phyloP scores from a whole-genome alignment of 208 protist genomes.

The Trypanosoma grayi region DNA sequence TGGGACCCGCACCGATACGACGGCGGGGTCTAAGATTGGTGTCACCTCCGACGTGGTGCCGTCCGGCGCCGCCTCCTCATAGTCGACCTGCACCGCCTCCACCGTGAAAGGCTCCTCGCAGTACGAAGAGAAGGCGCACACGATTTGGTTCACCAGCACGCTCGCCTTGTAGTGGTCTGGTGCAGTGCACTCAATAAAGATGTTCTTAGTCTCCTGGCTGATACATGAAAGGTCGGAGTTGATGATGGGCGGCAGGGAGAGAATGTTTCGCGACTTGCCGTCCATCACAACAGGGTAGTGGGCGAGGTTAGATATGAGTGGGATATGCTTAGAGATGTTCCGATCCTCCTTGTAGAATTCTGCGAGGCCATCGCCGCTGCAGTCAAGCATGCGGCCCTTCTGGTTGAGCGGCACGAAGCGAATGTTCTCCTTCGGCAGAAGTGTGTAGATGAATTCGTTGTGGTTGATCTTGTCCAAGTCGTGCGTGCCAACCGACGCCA shows the following conservation, averaged over 20 bases:
- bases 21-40: conserved; percentile 56
- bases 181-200: conserved; percentile 99
- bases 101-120: conserved; percentile 90
- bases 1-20: conserved; percentile 46
- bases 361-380: conserved; percentile 78
- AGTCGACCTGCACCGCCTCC: conserved; percentile 83
- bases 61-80: conserved; percentile 64
- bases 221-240: conserved; percentile 99
- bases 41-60: conserved; percentile 60
- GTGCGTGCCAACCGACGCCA: conserved; percentile 99
- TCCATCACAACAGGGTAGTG: conserved; percentile 89
- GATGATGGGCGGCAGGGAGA: conserved; percentile 99
- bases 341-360: conserved; percentile 88
- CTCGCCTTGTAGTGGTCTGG: conserved; percentile 96
- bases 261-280: conserved; percentile 56
- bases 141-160: conserved; percentile 96
- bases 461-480: conserved; percentile 96
- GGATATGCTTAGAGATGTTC: conserved; percentile 87
- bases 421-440: conserved; percentile 86
- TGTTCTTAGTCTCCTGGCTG: conserved; percentile 94
- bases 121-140: conserved; percentile 95
- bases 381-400: conserved; percentile 56
- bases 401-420: conserved; percentile 94
- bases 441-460: conserved; percentile 90
- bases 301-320: conserved; percentile 63